Conservation (phyloP, 306 rosid genomes). For the Leucaena leucocephala region DNA sequence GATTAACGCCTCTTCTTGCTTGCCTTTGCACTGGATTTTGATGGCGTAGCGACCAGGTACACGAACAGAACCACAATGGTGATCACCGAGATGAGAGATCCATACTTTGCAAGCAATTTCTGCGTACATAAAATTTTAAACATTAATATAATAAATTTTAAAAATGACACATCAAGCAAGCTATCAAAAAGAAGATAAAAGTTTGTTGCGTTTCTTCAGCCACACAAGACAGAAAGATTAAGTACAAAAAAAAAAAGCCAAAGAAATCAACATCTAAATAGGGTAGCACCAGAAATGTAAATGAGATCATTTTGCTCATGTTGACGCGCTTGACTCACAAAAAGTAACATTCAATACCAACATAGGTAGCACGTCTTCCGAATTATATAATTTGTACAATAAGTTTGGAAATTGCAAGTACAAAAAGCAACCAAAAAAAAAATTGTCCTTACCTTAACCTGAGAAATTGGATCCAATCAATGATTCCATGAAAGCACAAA, state of each 20-base stretch:
- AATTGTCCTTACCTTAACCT: constrained; percentile 78
- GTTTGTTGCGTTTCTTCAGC: background rate
- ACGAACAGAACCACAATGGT: constrained; percentile 73
- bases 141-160: constrained; percentile 1
- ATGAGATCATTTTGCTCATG: constrained; percentile 11
- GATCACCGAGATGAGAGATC: constrained; percentile 81
- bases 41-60: constrained; percentile 72
- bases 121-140: constrained; percentile 47
- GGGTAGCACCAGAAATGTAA: constrained; percentile 23
- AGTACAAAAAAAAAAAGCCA: background rate
- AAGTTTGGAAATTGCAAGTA: constrained; percentile 23
- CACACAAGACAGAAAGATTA: background rate
- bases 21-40: constrained; percentile 80
- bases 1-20: constrained; percentile 96
- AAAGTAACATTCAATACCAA: constrained; percentile 30
- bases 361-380: constrained; percentile 1
- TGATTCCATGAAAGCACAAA: constrained; percentile 52
- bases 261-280: background rate
- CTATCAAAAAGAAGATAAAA: constrained; percentile 3
- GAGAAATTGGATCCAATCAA: constrained; percentile 42
- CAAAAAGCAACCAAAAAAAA: constrained; percentile 11
- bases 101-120: constrained; percentile 88
- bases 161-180: constrained; percentile 9
- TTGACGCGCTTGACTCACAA: constrained; percentile 12
- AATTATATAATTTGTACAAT: constrained; percentile 19